phyloP scores from a whole-genome alignment of 1,139 yeast species.

The Arxiozyma slooffiae region DNA sequence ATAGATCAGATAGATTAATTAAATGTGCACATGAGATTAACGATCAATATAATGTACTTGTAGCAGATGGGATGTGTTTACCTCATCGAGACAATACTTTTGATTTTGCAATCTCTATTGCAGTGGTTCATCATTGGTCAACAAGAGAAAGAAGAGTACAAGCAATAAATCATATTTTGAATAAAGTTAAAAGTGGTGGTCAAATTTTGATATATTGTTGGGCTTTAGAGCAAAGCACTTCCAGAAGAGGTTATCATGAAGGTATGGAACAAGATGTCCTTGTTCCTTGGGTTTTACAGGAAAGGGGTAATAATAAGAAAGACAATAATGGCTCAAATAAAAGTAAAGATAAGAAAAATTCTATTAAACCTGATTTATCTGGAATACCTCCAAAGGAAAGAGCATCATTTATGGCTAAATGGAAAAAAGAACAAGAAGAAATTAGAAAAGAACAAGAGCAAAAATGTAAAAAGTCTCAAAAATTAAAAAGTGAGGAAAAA shows the following conservation, averaged over 20 bases:
- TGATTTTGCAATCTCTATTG: constrained; percentile 91
- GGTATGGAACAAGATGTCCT: constrained; percentile 89
- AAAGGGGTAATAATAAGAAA: constrained; percentile 28
- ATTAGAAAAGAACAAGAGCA: constrained; percentile 13
- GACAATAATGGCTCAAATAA: constrained; percentile 10
- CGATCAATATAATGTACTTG: constrained; percentile 40
- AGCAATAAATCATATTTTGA: constrained; percentile 61
- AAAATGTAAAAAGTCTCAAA: constrained; percentile 7
- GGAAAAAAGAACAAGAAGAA: constrained; percentile 24
- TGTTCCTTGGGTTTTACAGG: constrained; percentile 86
- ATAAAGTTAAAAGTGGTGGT: constrained; percentile 51
- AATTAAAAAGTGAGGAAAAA: constrained; percentile 14
- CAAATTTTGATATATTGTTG: constrained; percentile 79
- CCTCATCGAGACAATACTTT: constrained; percentile 55
- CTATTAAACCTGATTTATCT: constrained; percentile 22
- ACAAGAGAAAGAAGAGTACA: constrained; percentile 65
- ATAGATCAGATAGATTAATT: constrained; percentile 67
- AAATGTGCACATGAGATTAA: constrained; percentile 54
- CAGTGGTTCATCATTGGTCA: constrained; percentile 94
- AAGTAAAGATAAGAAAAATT: constrained; percentile 9
- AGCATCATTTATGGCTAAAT: constrained; percentile 20
- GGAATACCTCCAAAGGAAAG: constrained; percentile 24
- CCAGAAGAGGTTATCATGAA: constrained; percentile 78
- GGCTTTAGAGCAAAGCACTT: constrained; percentile 87
- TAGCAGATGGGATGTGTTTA: constrained; percentile 66